These are phyloP conservation scores for Tricholoma matsutake DNA, from an alignment of 768 basidiomycete species.

Conservation along the genomic window DNA sequence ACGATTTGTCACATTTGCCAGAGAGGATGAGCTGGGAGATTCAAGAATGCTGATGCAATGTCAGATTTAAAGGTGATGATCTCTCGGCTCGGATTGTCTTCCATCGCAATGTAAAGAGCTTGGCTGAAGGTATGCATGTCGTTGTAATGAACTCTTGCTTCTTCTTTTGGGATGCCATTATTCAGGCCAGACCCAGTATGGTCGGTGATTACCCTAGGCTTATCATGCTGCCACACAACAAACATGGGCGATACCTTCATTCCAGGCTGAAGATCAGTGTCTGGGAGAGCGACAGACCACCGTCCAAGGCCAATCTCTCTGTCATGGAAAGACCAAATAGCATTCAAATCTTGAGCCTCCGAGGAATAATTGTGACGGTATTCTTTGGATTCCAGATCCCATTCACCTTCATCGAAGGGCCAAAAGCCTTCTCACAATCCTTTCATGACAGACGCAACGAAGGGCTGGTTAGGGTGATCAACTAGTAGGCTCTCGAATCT, in stretches of 20 bases:
- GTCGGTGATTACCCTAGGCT: constrained; percentile 24
- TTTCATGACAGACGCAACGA: constrained; percentile 22
- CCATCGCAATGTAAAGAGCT: not conserved
- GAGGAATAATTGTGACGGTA: constrained; percentile 10
- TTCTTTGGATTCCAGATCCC: constrained; percentile 7
- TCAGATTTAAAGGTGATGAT: constrained; percentile 25
- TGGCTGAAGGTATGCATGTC: constrained; percentile 6
- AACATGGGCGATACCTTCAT: too few relatives aligned
- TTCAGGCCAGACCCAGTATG: constrained; percentile 21
- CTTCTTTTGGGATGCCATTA: constrained; percentile 3
- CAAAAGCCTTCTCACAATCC: constrained; percentile 29
- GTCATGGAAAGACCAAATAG: constrained; percentile 11
- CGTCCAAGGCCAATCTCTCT: constrained; percentile 16
- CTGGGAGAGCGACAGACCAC: constrained; percentile 13
- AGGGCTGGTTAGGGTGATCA: too few relatives aligned
- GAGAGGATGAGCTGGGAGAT: too few relatives aligned
- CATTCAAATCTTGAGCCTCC: constrained; percentile 10
- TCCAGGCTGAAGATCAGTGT: constrained; percentile 16
- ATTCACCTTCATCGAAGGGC: constrained; percentile 26
- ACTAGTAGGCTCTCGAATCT: too few relatives aligned
- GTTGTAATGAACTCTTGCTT: constrained; percentile 9
- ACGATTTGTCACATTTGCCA: constrained; percentile 32
- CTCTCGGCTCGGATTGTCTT: not conserved
- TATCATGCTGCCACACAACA: constrained; percentile 6
- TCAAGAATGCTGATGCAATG: not conserved